Conservation (phyloP, 768 basidiomycete species). For the Wakefieldia striispora region DNA sequence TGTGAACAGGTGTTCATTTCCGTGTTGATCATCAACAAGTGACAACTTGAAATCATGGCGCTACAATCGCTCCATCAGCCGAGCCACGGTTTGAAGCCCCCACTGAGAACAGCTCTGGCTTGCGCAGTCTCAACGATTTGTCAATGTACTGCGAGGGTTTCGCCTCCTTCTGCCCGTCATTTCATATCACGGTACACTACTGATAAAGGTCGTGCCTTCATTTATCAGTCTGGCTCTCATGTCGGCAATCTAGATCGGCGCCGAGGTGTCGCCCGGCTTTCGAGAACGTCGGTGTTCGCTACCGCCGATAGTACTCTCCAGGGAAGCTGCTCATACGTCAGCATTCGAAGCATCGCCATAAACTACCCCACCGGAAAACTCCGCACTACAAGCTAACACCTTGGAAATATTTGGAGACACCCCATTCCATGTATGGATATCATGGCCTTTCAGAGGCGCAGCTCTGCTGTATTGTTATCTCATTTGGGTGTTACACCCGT, state of each 20-base stretch:
- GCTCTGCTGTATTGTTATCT: constrained; percentile 14
- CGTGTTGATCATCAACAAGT: too few species aligned
- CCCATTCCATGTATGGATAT: too few species aligned
- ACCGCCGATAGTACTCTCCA: neutral
- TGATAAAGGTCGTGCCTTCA: neutral
- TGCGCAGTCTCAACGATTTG: too few species aligned
- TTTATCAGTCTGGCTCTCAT: neutral
- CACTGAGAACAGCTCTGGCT: neutral
- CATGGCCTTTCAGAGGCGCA: constrained; percentile 3
- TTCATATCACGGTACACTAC: neutral
- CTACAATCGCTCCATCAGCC: neutral
- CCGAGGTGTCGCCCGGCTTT: constrained; percentile 1
- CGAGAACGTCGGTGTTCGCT: neutral
- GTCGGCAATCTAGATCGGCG: constrained; percentile 4
- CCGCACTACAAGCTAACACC: neutral
- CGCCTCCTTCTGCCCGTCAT: neutral
- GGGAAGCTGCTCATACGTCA: constrained; percentile 3
- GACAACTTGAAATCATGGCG: too few species aligned
- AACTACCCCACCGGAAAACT: neutral
- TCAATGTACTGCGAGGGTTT: too few species aligned
- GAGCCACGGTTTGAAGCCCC: constrained; percentile 1
- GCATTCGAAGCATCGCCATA: constrained; percentile 11
- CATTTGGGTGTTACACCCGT: constrained; percentile 2
- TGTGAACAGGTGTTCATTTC: too few species aligned
- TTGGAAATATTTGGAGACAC: too few species aligned